Conservation (phyloP, 2,329 filamentous ascomycete genomes). For the Aciculosporium take region DNA sequence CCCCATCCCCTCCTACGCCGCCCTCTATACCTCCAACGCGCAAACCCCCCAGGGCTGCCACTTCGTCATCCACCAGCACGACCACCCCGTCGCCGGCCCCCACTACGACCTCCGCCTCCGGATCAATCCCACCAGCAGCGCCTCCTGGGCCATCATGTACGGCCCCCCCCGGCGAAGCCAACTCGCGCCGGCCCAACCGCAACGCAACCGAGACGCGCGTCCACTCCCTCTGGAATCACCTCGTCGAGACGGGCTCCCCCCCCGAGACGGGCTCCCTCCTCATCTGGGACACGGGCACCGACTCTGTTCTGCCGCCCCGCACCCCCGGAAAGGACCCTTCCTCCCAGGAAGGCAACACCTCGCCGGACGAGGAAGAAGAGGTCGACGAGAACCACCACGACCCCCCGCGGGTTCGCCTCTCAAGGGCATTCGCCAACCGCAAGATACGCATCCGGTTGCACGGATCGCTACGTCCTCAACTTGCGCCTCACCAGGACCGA, state of each 20-base stretch:
- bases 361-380: constrained; percentile 9
- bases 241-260: constrained; percentile 41
- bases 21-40: constrained; percentile 22
- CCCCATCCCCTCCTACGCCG: constrained; percentile 19
- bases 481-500: constrained; percentile 37
- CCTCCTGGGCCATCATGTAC: constrained; percentile 52
- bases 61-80: constrained; percentile 61
- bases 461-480: constrained; percentile 40
- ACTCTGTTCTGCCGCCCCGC: constrained; percentile 34
- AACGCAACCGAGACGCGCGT: constrained; percentile 49
- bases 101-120: constrained; percentile 59
- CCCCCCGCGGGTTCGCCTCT: constrained; percentile 33
- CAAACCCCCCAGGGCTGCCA: constrained; percentile 26
- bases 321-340: constrained; percentile 17
- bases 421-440: constrained; percentile 34
- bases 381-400: no score
- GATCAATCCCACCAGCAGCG: constrained; percentile 51
- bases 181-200: constrained; percentile 36
- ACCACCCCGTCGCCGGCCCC: constrained; percentile 53
- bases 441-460: constrained; percentile 43
- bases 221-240: constrained; percentile 46
- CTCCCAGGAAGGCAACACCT: constrained; percentile 13
- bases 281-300: constrained; percentile 49
- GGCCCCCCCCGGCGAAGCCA: constrained; percentile 45
- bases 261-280: constrained; percentile 43